A percentile compares a stretch with the other conserved stretches of the same genome.
Evolutionary conservation across 2,329 filamentous ascomycete species (phyloP).

Genomic region (Diaporthe ampelina): DNA sequence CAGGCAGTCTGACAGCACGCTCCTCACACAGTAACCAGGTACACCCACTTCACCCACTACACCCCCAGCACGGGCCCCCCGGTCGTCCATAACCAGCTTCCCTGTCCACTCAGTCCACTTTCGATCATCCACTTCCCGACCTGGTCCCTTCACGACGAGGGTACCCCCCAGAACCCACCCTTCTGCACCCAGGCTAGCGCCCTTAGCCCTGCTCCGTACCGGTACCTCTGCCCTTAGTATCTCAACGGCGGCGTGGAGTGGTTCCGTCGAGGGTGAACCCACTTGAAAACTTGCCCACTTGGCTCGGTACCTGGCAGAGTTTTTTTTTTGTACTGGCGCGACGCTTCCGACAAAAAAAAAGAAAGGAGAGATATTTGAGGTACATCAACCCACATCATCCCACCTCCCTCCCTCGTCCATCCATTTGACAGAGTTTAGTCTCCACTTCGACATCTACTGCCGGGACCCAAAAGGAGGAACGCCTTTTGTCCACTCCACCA

Average conservation of each 20-base stretch:
- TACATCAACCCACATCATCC: conserved; percentile 44
- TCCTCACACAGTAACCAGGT: conserved; percentile 16
- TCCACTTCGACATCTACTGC: conserved; percentile 42
- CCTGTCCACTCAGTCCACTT: conserved; percentile 18
- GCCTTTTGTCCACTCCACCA: conserved; percentile 42
- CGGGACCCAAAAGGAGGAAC: conserved; percentile 43
- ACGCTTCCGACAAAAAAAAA: conserved; percentile 38
- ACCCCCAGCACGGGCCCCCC: neutral
- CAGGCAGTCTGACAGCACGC: neutral
- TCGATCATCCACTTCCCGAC: conserved; percentile 39
- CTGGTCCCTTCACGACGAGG: conserved; percentile 35
- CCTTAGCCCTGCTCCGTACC: conserved; percentile 32
- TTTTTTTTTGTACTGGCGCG: conserved; percentile 42
- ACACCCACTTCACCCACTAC: neutral
- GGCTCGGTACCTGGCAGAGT: conserved; percentile 42
- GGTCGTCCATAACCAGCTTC: conserved; percentile 20
- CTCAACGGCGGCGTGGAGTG: conserved; percentile 37
- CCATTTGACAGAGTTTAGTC: conserved; percentile 44
- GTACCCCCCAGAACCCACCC: conserved; percentile 21
- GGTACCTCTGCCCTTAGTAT: conserved; percentile 37
- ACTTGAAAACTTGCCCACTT: conserved; percentile 39
- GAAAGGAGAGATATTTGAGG: conserved; percentile 43
- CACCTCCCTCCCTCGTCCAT: conserved; percentile 43
- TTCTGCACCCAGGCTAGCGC: conserved; percentile 23
- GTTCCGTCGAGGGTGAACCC: conserved; percentile 38